Conservation (phyloP, 1,139 yeast species). For the Blastobotrys capitulatus region DNA sequence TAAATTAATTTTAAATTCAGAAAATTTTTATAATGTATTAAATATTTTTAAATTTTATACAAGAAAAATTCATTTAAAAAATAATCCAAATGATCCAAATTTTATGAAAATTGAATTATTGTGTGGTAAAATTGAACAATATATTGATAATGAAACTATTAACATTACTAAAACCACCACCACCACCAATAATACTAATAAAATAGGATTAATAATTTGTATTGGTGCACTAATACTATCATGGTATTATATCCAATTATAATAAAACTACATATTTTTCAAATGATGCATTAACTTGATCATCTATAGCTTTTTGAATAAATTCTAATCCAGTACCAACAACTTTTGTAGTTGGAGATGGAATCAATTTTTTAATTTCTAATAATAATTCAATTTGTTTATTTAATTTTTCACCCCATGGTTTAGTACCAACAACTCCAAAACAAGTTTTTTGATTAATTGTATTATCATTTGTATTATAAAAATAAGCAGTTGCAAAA, state of each 20-base stretch:
- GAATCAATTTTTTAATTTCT: neutral
- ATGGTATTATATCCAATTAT: too few species aligned
- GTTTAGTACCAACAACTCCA: too few species aligned
- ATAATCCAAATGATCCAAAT: constrained; percentile 79
- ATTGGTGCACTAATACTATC: too few species aligned
- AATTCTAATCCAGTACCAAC: neutral
- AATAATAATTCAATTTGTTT: neutral
- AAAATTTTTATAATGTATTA: constrained; percentile 73
- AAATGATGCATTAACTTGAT: neutral
- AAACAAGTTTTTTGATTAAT: too few species aligned
- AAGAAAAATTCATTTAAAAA: constrained; percentile 70
- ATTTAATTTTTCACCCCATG: too few species aligned
- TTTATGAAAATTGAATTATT: constrained; percentile 77
- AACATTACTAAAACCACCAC: constrained; percentile 16
- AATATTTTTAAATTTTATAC: constrained; percentile 68
- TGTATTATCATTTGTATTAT: too few species aligned
- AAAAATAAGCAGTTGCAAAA: too few species aligned
- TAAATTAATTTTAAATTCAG: constrained; percentile 62
- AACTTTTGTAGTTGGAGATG: neutral
- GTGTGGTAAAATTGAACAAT: constrained; percentile 84
- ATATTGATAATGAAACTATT: constrained; percentile 49
- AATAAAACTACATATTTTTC: constrained; percentile 1
- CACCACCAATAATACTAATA: too few species aligned
- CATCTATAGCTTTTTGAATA: neutral
- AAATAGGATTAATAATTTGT: too few species aligned